Conservation (phyloP, 169 alveolate genomes). For the Plasmodium coatneyi region DNA sequence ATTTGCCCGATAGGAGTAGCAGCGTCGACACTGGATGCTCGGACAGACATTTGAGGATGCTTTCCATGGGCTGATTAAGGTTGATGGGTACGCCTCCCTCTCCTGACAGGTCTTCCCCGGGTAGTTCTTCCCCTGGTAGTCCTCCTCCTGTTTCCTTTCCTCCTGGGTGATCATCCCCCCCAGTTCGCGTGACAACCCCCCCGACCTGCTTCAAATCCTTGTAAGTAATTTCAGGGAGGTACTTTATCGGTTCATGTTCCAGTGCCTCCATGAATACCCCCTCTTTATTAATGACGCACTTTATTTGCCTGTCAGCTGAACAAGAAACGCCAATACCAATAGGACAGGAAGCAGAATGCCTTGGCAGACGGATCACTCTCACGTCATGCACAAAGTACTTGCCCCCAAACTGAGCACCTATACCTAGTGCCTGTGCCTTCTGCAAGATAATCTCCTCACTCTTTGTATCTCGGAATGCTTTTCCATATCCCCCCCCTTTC, state of each 20-base stretch:
- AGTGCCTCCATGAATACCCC: constrained; percentile 89
- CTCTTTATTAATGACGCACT: constrained; percentile 80
- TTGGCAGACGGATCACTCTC: constrained; percentile 90
- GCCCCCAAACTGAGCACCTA: constrained; percentile 94
- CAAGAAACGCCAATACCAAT: constrained; percentile 93
- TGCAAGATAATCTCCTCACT: constrained; percentile 81
- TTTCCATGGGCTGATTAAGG: constrained; percentile 86
- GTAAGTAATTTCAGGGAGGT: constrained; percentile 70
- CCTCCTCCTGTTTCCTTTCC: background rate
- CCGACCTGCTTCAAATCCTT: constrained; percentile 27
- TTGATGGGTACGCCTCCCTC: constrained; percentile 78
- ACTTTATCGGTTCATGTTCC: constrained; percentile 91
- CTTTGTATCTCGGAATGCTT: constrained; percentile 88
- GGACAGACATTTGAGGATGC: constrained; percentile 77
- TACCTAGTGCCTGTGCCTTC: constrained; percentile 86
- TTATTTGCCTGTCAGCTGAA: constrained; percentile 91
- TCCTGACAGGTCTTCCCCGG: background rate
- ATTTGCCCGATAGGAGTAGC: constrained; percentile 82
- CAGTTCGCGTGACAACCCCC: background rate
- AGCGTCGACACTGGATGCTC: constrained; percentile 87
- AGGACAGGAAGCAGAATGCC: constrained; percentile 93
- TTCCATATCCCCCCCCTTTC: constrained; percentile 84
- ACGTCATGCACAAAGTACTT: constrained; percentile 93
- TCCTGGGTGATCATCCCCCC: background rate
- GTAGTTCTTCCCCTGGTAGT: background rate